These are phyloP conservation scores for Beta vulgaris DNA, from an alignment of 148 eudicot species.

Conservation along the genomic window DNA sequence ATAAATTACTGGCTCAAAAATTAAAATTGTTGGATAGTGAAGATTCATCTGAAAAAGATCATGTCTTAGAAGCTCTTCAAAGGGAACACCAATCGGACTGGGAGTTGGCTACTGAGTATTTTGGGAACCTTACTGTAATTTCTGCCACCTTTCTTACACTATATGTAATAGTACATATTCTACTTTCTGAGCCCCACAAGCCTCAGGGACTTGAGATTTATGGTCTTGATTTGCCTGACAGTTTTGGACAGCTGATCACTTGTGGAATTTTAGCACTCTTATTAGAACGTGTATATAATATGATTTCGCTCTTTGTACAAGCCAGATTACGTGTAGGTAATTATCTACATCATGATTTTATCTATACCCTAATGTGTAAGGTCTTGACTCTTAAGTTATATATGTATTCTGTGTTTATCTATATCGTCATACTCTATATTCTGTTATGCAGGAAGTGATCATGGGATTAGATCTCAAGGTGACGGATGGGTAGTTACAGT, in stretches of 20 bases:
- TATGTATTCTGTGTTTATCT: neutral
- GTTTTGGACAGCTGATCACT: constrained; percentile 72
- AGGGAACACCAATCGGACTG: constrained; percentile 61
- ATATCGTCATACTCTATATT: neutral
- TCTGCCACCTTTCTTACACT: constrained; percentile 42
- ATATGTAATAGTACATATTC: constrained; percentile 62
- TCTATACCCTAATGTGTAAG: neutral
- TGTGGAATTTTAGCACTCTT: constrained; percentile 52
- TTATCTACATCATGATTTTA: neutral
- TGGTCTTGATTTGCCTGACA: constrained; percentile 84
- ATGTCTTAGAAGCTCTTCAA: constrained; percentile 54
- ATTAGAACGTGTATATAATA: constrained; percentile 58
- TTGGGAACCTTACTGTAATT: constrained; percentile 66
- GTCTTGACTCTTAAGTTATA: neutral
- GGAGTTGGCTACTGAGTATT: constrained; percentile 60
- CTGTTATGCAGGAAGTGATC: constrained; percentile 72
- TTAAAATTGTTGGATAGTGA: constrained; percentile 37
- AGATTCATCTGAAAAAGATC: constrained; percentile 49
- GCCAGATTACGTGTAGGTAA: constrained; percentile 79
- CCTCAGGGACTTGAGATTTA: constrained; percentile 64
- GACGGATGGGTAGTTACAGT: constrained; percentile 92
- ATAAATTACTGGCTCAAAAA: constrained; percentile 49
- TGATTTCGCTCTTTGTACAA: constrained; percentile 70
- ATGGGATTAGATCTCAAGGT: constrained; percentile 84
- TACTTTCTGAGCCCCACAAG: constrained; percentile 46